Evolutionary conservation across 2,329 filamentous ascomycete species (phyloP).

Genomic region (Phialocephala subalpina): DNA sequence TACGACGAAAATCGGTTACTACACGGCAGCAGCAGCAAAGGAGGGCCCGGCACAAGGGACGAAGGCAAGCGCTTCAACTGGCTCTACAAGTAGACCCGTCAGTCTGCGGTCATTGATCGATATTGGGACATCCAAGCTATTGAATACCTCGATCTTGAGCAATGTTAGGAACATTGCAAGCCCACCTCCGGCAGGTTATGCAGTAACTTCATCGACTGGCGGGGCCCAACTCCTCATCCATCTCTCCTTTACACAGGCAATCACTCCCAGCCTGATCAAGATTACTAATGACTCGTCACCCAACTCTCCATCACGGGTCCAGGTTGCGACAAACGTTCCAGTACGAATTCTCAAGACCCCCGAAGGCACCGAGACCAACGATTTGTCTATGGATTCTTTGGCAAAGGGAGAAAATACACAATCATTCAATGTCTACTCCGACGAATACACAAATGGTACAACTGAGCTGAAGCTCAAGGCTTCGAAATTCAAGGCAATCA

Average conservation of each 20-base stretch:
- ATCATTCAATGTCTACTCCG: constrained; percentile 39
- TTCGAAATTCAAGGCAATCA: constrained; percentile 40
- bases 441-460: constrained; percentile 40
- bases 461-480: constrained; percentile 41
- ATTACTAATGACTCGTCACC: constrained; percentile 33
- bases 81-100: constrained; percentile 16
- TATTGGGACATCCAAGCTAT: constrained; percentile 29
- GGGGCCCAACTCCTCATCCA: constrained; percentile 34
- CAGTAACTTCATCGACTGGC: constrained; percentile 34
- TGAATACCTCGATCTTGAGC: constrained; percentile 38
- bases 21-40: constrained; percentile 35
- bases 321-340: constrained; percentile 27
- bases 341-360: constrained; percentile 29
- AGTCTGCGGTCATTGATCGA: constrained; percentile 40
- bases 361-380: constrained; percentile 36
- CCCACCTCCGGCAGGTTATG: constrained; percentile 41
- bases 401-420: constrained; percentile 40
- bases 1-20: constrained; percentile 50
- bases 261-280: constrained; percentile 35
- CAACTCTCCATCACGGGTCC: constrained; percentile 18
- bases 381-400: constrained; percentile 39
- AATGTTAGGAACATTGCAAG: constrained; percentile 37
- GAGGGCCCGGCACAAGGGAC: constrained; percentile 14
- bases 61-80: constrained; percentile 18
- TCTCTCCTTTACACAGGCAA: constrained; percentile 35